Evolutionary conservation across 768 basidiomycete species (phyloP).

Genomic region (Leccinum olivaceopallidum): DNA sequence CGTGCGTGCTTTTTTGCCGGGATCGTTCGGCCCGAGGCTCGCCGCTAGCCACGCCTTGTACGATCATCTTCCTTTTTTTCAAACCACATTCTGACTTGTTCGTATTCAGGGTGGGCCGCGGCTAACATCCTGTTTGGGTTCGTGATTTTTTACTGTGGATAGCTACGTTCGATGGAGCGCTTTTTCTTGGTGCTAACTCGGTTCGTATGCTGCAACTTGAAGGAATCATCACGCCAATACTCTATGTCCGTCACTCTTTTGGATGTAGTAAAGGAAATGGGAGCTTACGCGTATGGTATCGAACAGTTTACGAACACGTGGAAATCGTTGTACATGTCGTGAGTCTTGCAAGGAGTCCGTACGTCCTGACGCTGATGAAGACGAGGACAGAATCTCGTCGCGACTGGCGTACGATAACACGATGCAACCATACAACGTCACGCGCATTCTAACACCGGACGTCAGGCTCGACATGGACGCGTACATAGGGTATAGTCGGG

Average conservation of each 20-base stretch:
- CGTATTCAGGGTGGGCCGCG: conserved; percentile 63
- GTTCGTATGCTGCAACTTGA: neutral
- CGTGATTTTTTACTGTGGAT: conserved; percentile 56
- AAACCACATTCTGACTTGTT: neutral
- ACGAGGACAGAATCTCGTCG: conserved; percentile 51
- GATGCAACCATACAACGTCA: conserved; percentile 56
- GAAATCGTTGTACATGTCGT: conserved; percentile 60
- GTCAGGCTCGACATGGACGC: conserved; percentile 52
- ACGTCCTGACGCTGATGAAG: neutral
- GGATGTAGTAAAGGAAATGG: conserved; percentile 30
- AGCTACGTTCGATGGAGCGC: no score
- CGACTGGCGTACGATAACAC: conserved; percentile 63
- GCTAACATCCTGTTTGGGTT: conserved; percentile 71
- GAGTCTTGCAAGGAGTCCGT: conserved; percentile 16
- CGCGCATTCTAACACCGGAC: conserved; percentile 52
- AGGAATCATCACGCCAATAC: conserved; percentile 36
- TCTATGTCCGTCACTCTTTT: conserved; percentile 48
- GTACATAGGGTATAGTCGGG: conserved; percentile 56
- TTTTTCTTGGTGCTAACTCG: conserved; percentile 2
- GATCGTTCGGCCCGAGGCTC: conserved; percentile 17
- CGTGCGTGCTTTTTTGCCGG: conserved; percentile 30
- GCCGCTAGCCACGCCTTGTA: conserved; percentile 71
- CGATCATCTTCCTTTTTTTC: neutral
- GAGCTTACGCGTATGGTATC: conserved; percentile 1
- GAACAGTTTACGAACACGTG: conserved; percentile 61